Evolutionary conservation across 371 early-diverging fungal species (phyloP).

Genomic region (Mortierella sp.): DNA sequence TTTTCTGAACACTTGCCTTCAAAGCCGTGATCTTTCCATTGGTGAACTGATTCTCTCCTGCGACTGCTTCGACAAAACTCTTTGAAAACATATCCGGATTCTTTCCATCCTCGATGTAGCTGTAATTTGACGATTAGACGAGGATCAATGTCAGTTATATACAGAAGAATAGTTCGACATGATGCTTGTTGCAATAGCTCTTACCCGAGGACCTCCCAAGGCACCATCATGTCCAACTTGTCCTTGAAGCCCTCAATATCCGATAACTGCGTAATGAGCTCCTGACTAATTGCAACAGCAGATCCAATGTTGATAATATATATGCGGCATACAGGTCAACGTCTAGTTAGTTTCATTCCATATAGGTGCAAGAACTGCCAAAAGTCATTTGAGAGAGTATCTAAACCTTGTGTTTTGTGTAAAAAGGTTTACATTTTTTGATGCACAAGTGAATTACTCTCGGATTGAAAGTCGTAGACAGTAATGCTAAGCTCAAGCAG

Average conservation of each 20-base stretch:
- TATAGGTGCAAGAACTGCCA: background rate
- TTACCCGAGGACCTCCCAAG: constrained; percentile 79
- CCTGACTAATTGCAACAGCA: constrained; percentile 60
- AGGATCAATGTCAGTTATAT: background rate
- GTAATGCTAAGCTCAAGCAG: constrained; percentile 76
- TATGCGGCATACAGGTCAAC: background rate
- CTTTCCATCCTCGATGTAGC: constrained; percentile 75
- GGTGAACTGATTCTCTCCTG: constrained; percentile 85
- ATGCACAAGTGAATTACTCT: constrained; percentile 70
- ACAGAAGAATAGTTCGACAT: background rate
- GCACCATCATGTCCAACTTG: constrained; percentile 67
- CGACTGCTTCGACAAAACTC: constrained; percentile 78
- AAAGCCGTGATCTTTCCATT: constrained; percentile 81
- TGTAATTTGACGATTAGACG: constrained; percentile 16
- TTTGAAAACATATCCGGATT: constrained; percentile 84
- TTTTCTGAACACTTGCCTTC: constrained; percentile 54
- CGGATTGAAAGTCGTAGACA: constrained; percentile 80
- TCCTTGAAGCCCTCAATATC: constrained; percentile 74
- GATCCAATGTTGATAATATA: background rate
- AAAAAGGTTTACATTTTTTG: constrained; percentile 68
- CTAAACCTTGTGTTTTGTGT: background rate
- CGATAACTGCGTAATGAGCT: constrained; percentile 70
- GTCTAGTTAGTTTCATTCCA: background rate
- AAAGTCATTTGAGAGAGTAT: background rate
- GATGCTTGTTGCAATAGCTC: background rate